Percentiles rank a stretch among this genome's conserved stretches.
Conservation (phyloP, 805 yeast genomes). For the Starmerella bacillaris region DNA sequence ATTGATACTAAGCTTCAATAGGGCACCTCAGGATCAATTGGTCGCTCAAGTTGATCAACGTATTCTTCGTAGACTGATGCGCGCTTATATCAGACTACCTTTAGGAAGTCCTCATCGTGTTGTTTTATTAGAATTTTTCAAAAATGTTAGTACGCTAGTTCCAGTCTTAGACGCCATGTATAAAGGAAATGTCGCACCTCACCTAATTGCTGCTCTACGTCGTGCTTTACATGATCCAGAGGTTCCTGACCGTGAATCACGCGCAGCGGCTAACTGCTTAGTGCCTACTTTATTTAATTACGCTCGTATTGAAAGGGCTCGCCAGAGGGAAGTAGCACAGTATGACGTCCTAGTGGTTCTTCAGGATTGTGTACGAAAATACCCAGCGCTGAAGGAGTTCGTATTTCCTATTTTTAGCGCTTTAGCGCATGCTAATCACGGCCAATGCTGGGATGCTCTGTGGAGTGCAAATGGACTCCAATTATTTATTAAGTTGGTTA, state of each 20-base stretch:
- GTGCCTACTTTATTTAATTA: constrained; percentile 36
- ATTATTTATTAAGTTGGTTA: constrained; percentile 26
- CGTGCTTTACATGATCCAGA: constrained; percentile 11
- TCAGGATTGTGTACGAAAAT: constrained; percentile 25
- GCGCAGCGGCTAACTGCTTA: constrained; percentile 29
- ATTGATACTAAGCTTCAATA: constrained; percentile 20
- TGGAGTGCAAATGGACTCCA: constrained; percentile 26
- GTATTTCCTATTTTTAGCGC: constrained; percentile 37
- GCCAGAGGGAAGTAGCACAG: constrained; percentile 31
- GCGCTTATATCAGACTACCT: constrained; percentile 16
- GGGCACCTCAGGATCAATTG: constrained; percentile 31
- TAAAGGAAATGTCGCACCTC: constrained; percentile 27
- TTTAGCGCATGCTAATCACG: constrained; percentile 30
- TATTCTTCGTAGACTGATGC: constrained; percentile 24
- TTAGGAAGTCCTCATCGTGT: constrained; percentile 22
- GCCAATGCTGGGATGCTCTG: constrained; percentile 25
- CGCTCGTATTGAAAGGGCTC: constrained; percentile 30
- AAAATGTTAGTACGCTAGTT: constrained; percentile 20
- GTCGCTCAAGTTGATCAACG: constrained; percentile 13
- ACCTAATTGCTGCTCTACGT: constrained; percentile 24
- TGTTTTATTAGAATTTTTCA: constrained; percentile 29
- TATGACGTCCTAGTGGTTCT: constrained; percentile 33
- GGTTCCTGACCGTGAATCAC: constrained; percentile 12
- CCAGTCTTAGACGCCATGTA: constrained; percentile 19
- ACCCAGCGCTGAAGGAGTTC: constrained; percentile 33